Evolutionary conservation across 345 rosid species (phyloP), one percentile per base, ranked within the genome.

Genomic region (Nasturtium officinale): DNA sequence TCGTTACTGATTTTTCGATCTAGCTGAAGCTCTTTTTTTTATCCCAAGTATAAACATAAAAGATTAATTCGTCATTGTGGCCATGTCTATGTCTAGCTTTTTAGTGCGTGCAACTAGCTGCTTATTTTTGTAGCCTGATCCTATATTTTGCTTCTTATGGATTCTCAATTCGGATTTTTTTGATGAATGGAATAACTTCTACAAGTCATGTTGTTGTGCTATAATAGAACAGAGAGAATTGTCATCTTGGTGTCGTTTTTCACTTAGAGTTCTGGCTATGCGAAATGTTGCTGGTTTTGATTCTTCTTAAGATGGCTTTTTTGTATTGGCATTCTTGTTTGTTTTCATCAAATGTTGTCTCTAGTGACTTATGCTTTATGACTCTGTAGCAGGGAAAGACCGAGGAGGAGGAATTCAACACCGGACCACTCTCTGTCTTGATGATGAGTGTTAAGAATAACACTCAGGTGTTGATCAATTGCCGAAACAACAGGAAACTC

Each of bases 361-460:
- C 26, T 10, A 42, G 57, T 17, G 48, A 1, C 20, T 59, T 3
- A 52, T 40, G 17, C 17, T 75, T 59, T 25, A 0, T 54, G 5
- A 29, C 33, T 33, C 0, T 7, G 28, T 73, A 81, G 84, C 79
- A 40, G 66, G 77, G 67, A 37, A 90, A 92, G 87, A 96, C 65
- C 0, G 96, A 96, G 81, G 99, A 96, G 70, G 98, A 96, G 80
- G 98, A 96, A 23, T 92, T 96, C 77, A 96, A 84, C 86, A 96
- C 98, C 0, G 99, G 98, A 29, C 99, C 99, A 0, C 89, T 96
- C 21, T 96, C 99, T 5, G 99, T 96, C 51, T 81, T 92, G 52
- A 92, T 92, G 99, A 89, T 96, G 98, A 96, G 98, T 59, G 97
- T 90, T 3, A 90, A 87, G 77, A 96, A 90, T 53, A 96, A 96